Evolutionary conservation across 768 basidiomycete genomes (phyloP).

Genomic region (Asterophora lycoperdoides): DNA sequence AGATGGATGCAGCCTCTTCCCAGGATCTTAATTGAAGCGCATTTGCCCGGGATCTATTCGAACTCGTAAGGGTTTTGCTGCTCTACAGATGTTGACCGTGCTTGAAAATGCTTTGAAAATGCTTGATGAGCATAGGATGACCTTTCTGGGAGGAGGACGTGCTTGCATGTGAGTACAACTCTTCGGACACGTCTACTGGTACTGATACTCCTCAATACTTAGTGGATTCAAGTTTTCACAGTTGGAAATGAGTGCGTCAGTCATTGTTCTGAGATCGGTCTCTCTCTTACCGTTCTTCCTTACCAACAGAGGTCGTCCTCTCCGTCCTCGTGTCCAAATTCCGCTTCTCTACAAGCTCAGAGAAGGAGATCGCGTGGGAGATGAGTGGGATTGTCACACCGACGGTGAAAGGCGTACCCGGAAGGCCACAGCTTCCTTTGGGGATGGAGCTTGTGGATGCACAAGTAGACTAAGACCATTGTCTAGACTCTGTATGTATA

Average conservation of each 20-base stretch:
- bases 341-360: constrained; percentile 20
- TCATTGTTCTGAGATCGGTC: no score
- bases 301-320: constrained; percentile 31
- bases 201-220: not conserved
- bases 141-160: constrained; percentile 30
- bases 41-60: constrained; percentile 23
- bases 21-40: constrained; percentile 19
- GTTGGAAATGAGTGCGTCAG: constrained; percentile 41
- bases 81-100: not conserved
- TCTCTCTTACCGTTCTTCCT: no score
- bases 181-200: constrained; percentile 13
- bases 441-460: not conserved
- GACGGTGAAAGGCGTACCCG: constrained; percentile 9
- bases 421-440: constrained; percentile 12
- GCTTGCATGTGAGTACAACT: constrained; percentile 24
- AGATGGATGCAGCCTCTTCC: constrained; percentile 34
- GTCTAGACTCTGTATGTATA: not conserved
- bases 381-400: constrained; percentile 25
- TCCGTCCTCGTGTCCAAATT: constrained; percentile 24
- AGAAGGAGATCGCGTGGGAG: constrained; percentile 29
- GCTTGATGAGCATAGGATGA: constrained; percentile 24
- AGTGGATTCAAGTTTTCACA: constrained; percentile 43
- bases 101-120: not conserved
- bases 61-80: constrained; percentile 15
- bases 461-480: no score